Percentiles rank a stretch among this genome's conserved stretches.
Evolutionary conservation across 371 early-diverging fungal species (phyloP).

Genomic region (Mucor velutinosus): DNA sequence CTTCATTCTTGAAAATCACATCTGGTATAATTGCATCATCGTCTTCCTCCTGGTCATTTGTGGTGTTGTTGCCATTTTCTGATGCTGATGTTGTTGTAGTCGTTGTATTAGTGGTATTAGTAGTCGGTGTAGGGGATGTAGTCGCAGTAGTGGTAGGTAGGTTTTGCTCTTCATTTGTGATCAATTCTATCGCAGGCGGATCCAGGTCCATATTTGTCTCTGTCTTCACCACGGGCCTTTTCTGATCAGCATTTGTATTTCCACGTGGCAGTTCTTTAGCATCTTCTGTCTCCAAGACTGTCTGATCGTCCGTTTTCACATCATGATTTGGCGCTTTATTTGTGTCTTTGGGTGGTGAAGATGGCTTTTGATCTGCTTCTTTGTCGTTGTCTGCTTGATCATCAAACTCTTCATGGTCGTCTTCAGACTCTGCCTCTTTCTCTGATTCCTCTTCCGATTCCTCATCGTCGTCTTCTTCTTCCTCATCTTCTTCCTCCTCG

Average conservation of each 20-base stretch:
- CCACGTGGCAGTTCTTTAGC: background rate
- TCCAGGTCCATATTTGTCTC: background rate
- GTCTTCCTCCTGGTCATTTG: background rate
- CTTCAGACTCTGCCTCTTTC: conserved; percentile 2
- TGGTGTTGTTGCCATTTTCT: background rate
- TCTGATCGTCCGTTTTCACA: background rate
- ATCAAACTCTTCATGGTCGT: conserved; percentile 4
- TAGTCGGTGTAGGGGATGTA: background rate
- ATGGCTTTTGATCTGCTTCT: background rate
- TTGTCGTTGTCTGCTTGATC: conserved; percentile 1
- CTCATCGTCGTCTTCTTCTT: conserved; percentile 2
- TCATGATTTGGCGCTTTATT: background rate
- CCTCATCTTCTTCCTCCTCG: conserved; percentile 2
- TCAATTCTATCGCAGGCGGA: conserved; percentile 1
- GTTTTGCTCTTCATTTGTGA: background rate
- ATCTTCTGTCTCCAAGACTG: background rate
- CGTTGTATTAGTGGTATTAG: background rate
- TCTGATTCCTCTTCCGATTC: background rate
- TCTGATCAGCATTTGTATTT: background rate
- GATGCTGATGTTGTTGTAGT: background rate
- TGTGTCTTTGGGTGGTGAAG: background rate
- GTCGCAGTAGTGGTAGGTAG: background rate
- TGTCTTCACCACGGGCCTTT: background rate
- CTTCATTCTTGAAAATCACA: background rate
- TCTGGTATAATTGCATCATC: conserved; percentile 2